Base-by-base conservation (phyloP, 2,329 filamentous ascomycete genomes). In the Claviceps africana region DNA sequence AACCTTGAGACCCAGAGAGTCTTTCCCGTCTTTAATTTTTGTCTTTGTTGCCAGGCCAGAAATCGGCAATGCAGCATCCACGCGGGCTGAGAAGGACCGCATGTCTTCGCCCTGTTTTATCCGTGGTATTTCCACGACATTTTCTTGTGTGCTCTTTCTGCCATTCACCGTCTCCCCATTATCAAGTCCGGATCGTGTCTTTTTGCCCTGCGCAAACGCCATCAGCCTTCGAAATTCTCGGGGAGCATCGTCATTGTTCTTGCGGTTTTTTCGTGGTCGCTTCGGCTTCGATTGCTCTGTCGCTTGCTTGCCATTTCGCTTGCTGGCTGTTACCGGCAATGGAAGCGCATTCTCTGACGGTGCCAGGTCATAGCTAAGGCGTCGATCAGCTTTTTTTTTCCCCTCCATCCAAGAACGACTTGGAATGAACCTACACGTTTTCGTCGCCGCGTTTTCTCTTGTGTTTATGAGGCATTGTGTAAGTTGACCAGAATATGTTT, bases 151-250 rank as follows among this genome's bases (percentile, higher is more conserved):
- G 39, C 63, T 59, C 40, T 51, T 39, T 13, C 55, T 47, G 54
- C 50, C 45, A 57, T 62, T n/a, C 49, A 48, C 4, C 49, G 61
- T 47, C 1, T 61, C 62, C n/a, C 86, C 86, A 57, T 93, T 79
- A 63, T 95, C 85, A 9, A 94, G 72, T 7, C 84, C 82, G 10
- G 76, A 78, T 5, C 76, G 75, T 10, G 76, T 66, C 55, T 74
- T 78, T 62, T 81, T 82, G n/a, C 79, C 67, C 17, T 72, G 68
- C 42, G 83, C 78, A 58, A 82, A 79, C 35, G 86, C 81, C 86
- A 97, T 93, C 56, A 97, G 71, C 13, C 89, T 82, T 56, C 81
- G 80, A 67, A 98, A 98, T 1, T 86, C 88, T 58, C 88, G 85
- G 0, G 93, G 93, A 1, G 86, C 90, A 69, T 97, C 93, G 65